phyloP scores from a whole-genome alignment of 129 eudicot genomes.

The Centella asiatica region DNA sequence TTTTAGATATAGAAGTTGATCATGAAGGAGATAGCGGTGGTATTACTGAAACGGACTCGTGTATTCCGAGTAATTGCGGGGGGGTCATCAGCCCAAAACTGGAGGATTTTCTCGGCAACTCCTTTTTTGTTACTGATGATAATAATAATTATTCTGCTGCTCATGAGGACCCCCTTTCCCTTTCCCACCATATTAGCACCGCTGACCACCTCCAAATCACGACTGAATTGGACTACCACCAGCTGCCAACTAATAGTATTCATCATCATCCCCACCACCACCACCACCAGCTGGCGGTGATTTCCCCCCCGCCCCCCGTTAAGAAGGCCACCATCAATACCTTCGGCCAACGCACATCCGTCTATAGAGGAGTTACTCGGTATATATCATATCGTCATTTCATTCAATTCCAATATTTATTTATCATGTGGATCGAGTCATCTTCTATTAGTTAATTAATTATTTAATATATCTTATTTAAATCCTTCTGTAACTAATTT shows the following conservation, averaged over 20 bases:
- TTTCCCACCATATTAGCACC: conserved; percentile 37
- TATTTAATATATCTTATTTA: too few species aligned
- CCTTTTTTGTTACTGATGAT: conserved; percentile 21
- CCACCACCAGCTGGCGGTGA: too few species aligned
- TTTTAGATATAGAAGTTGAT: neutral
- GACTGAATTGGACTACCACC: conserved; percentile 2
- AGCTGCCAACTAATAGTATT: too few species aligned
- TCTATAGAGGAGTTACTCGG: conserved; percentile 90
- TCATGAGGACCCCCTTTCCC: conserved; percentile 16
- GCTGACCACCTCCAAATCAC: conserved; percentile 37
- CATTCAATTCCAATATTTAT: too few species aligned
- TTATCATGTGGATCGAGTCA: neutral
- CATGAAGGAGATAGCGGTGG: conserved; percentile 19
- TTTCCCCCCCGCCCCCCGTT: conserved; percentile 26
- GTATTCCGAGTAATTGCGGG: conserved; percentile 7
- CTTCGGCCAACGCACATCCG: conserved; percentile 79
- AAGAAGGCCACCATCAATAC: conserved; percentile 50
- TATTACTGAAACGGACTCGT: conserved; percentile 17
- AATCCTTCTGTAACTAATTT: too few species aligned
- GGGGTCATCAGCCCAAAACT: conserved; percentile 47
- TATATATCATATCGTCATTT: neutral
- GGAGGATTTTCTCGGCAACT: conserved; percentile 60
- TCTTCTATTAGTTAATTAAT: too few species aligned
- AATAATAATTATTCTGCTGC: neutral
- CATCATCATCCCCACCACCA: too few species aligned